phyloP scores from a whole-genome alignment of 176 grass and related monocot genomes.

The Urochloa ruziziensis region DNA sequence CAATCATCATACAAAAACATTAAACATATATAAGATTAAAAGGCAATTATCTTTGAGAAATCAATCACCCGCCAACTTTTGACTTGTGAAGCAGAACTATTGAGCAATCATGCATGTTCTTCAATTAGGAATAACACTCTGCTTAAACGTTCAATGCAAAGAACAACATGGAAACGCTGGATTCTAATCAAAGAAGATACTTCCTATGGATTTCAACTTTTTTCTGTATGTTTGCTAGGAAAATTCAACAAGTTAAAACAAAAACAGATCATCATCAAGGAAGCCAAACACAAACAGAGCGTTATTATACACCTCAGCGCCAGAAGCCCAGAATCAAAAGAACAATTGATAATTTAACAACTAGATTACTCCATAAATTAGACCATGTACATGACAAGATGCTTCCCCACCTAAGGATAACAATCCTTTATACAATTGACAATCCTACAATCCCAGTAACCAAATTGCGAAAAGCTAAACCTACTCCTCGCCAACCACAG shows the following conservation, averaged over 20 bases:
- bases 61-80: neutral
- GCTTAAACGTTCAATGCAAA: neutral
- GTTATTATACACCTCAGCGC: neutral
- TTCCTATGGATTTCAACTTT: neutral
- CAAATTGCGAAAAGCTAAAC: slow-evolving; percentile 20
- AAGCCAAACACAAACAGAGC: neutral
- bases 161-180: neutral
- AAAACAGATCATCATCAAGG: neutral
- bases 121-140: neutral
- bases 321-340: neutral
- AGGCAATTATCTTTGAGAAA: neutral
- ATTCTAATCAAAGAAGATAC: neutral
- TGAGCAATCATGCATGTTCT: neutral
- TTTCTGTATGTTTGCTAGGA: neutral
- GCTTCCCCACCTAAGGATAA: slow-evolving; percentile 22
- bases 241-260: neutral
- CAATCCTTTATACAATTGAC: slow-evolving; percentile 34
- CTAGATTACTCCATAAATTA: slow-evolving; percentile 24
- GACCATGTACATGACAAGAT: slow-evolving; percentile 37
- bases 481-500: slow-evolving; percentile 13
- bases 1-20: neutral
- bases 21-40: neutral
- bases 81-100: neutral
- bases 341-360: neutral
- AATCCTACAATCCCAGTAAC: slow-evolving; percentile 36